Conservation (phyloP, 352 stramenopile genomes). For the Phytophthora meadii region DNA sequence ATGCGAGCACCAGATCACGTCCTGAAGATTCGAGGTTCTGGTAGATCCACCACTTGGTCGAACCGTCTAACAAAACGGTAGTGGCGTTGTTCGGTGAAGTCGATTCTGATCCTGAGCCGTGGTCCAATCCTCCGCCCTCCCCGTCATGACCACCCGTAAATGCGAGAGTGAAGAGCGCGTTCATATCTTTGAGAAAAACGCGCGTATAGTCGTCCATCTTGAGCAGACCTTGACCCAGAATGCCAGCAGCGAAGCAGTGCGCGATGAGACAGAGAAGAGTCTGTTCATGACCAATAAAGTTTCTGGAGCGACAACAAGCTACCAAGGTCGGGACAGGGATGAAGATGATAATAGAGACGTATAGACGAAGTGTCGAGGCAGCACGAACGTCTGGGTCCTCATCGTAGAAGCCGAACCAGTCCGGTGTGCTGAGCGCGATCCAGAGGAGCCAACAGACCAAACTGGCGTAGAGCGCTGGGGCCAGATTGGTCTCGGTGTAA, state of each 20-base stretch:
- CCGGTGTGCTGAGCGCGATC: conserved; percentile 49
- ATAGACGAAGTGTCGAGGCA: conserved; percentile 43
- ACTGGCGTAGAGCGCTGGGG: conserved; percentile 69
- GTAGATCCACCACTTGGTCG: conserved; percentile 67
- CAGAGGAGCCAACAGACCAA: conserved; percentile 66
- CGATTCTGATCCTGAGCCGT: background rate
- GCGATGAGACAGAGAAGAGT: conserved; percentile 68
- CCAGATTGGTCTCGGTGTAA: conserved; percentile 75
- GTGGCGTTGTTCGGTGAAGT: conserved; percentile 11
- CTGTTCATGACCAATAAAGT: conserved; percentile 70
- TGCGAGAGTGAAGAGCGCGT: conserved; percentile 52
- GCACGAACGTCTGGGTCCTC: conserved; percentile 39
- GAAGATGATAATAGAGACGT: conserved; percentile 60
- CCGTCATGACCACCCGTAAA: conserved; percentile 22
- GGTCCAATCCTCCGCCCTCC: background rate
- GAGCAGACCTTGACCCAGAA: conserved; percentile 58
- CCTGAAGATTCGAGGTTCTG: conserved; percentile 60
- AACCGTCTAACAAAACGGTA: conserved; percentile 39
- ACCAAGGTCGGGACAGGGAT: conserved; percentile 69
- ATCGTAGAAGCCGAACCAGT: conserved; percentile 54
- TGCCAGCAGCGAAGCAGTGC: conserved; percentile 66
- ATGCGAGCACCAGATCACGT: conserved; percentile 48
- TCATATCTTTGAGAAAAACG: conserved; percentile 59
- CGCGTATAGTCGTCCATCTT: conserved; percentile 50
- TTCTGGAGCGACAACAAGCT: conserved; percentile 51